These are phyloP conservation scores for Nothophoma quercina DNA, from an alignment of 2,329 filamentous ascomycete species.

Conservation along the genomic window DNA sequence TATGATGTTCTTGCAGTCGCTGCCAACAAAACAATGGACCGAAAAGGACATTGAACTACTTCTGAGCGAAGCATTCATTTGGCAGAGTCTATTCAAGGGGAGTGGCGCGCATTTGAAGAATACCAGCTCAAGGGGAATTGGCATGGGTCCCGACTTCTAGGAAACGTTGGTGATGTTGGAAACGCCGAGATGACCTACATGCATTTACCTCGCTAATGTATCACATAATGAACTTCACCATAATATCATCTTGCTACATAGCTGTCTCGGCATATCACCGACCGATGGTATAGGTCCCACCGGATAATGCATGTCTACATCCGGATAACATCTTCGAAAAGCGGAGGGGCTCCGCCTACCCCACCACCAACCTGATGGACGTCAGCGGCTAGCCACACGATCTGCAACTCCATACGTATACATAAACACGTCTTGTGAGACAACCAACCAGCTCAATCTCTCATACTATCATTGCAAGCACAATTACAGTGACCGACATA, in stretches of 20 bases:
- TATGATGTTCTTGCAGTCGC: slow-evolving; percentile 98
- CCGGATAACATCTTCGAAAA: slow-evolving; percentile 9
- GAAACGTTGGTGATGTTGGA: slow-evolving; percentile 18
- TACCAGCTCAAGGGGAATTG: slow-evolving; percentile 47
- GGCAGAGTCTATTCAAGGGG: slow-evolving; percentile 96
- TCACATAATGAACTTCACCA: slow-evolving; percentile 8
- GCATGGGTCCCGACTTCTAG: slow-evolving; percentile 49
- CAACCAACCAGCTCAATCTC: too few relatives aligned
- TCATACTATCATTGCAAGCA: too few relatives aligned
- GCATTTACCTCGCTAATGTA: slow-evolving; percentile 20
- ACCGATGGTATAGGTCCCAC: not conserved
- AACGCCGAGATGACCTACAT: slow-evolving; percentile 17
- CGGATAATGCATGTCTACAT: slow-evolving; percentile 13
- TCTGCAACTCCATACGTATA: slow-evolving; percentile 32
- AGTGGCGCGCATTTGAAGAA: slow-evolving; percentile 82
- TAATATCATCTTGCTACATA: not conserved
- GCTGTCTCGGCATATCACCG: not conserved
- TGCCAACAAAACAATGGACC: slow-evolving; percentile 93
- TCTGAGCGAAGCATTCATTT: slow-evolving; percentile 96
- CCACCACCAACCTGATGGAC: slow-evolving; percentile 12
- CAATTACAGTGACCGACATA: not conserved
- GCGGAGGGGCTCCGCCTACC: slow-evolving; percentile 15
- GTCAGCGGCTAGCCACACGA: slow-evolving; percentile 29
- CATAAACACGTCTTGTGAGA: slow-evolving; percentile 9
- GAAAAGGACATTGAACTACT: slow-evolving; percentile 98